Percentiles rank a stretch among this genome's conserved stretches.
Conservation (phyloP, 345 rosid genomes). For the Linum usitatissimum region DNA sequence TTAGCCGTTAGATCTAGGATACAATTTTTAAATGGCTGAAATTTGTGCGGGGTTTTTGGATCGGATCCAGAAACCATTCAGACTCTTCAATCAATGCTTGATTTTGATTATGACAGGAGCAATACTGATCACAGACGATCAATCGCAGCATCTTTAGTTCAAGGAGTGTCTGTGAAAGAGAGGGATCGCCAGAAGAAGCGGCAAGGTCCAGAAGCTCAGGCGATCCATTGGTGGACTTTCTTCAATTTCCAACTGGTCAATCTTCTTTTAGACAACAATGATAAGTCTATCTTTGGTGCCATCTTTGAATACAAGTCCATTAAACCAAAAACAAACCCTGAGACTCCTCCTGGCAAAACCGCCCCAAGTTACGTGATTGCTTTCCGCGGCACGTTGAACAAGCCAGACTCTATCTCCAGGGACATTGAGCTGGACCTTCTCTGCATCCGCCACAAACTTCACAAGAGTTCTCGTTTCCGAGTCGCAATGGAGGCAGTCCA, state of each 20-base stretch:
- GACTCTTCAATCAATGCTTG: background rate
- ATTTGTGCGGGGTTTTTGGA: too few species aligned
- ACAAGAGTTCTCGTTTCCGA: conserved; percentile 54
- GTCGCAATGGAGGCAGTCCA: conserved; percentile 64
- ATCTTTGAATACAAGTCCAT: conserved; percentile 52
- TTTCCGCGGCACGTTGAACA: conserved; percentile 69
- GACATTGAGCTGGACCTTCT: conserved; percentile 59
- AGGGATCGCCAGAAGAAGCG: conserved; percentile 81
- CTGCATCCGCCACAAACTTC: conserved; percentile 53
- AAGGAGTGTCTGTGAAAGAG: conserved; percentile 67
- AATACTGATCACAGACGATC: conserved; percentile 57
- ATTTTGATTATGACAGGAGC: conserved; percentile 28
- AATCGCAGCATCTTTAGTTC: conserved; percentile 68
- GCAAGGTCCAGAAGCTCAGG: conserved; percentile 46
- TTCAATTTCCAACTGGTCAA: conserved; percentile 48
- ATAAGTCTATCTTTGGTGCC: conserved; percentile 72
- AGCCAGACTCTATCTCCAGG: conserved; percentile 50
- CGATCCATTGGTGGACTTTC: conserved; percentile 79
- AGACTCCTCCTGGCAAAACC: conserved; percentile 15
- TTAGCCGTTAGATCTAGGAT: background rate
- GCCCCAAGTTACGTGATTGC: conserved; percentile 54
- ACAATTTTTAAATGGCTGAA: too few species aligned
- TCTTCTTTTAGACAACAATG: conserved; percentile 55
- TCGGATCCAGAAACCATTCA: background rate
- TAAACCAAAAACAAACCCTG: conserved; percentile 14